These are phyloP conservation scores for Sideroxylon spinosum DNA, from an alignment of 179 eudicot genomes.

Conservation along the genomic window DNA sequence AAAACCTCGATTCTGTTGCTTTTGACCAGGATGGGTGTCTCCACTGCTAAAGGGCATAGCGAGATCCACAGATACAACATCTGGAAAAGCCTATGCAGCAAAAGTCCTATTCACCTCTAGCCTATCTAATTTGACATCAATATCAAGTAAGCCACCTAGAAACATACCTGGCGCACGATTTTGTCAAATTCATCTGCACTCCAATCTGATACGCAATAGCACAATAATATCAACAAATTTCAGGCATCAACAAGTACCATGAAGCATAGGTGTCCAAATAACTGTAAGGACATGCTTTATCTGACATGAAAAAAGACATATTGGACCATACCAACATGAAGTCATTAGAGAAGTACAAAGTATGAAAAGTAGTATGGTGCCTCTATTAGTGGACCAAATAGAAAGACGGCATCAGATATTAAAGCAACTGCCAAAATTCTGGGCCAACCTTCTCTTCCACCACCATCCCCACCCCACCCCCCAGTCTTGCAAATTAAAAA, in stretches of 20 bases:
- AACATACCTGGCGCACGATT: slow-evolving; percentile 51
- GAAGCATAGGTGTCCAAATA: slow-evolving; percentile 11
- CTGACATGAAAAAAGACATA: neutral
- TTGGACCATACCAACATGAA: neutral
- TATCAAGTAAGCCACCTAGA: slow-evolving; percentile 9
- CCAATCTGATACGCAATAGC: slow-evolving; percentile 46
- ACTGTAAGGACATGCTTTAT: neutral
- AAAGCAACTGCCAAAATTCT: too few species aligned
- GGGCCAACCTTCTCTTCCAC: neutral
- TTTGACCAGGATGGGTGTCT: slow-evolving; percentile 31
- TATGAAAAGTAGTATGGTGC: neutral
- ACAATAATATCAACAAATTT: slow-evolving; percentile 3
- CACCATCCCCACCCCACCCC: neutral
- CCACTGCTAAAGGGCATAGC: slow-evolving; percentile 34
- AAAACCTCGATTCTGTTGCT: slow-evolving; percentile 62
- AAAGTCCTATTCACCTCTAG: slow-evolving; percentile 12
- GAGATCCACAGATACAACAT: slow-evolving; percentile 60
- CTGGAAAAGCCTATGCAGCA: slow-evolving; percentile 52
- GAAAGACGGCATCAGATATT: neutral
- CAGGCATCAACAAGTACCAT: neutral
- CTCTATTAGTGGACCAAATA: neutral
- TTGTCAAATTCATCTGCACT: slow-evolving; percentile 50
- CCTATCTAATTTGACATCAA: neutral
- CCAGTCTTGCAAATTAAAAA: neutral
- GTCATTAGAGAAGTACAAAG: neutral